Percentiles rank a stretch among this genome's conserved stretches.
phyloP scores from a whole-genome alignment of 768 basidiomycete genomes.

The Termitomyces sp. region DNA sequence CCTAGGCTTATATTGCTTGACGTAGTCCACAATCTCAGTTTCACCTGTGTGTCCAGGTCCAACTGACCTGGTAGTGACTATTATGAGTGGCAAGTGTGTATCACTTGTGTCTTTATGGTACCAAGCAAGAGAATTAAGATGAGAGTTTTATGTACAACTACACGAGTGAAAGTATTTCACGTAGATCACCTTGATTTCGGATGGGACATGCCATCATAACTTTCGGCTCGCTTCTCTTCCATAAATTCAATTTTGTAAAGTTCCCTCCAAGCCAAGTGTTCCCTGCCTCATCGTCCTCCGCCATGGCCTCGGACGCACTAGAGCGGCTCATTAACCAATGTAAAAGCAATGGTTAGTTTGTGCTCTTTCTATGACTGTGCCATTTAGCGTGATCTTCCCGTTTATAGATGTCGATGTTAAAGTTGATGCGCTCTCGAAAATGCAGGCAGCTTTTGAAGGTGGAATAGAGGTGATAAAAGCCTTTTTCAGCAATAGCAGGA shows the following conservation, averaged over 20 bases:
- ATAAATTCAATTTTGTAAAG: background rate
- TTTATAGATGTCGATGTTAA: constrained; percentile 70
- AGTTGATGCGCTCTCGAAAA: constrained; percentile 74
- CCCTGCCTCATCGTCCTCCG: constrained; percentile 12
- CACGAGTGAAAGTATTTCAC: too few relatives aligned
- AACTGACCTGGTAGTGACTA: background rate
- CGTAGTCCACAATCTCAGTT: background rate
- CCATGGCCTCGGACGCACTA: constrained; percentile 50
- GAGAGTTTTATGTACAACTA: too few relatives aligned
- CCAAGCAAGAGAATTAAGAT: background rate
- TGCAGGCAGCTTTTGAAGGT: constrained; percentile 70
- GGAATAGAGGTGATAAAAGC: constrained; percentile 52
- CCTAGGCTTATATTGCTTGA: background rate
- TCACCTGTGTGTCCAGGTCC: background rate
- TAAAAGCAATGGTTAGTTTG: constrained; percentile 53
- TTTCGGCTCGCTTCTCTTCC: constrained; percentile 1
- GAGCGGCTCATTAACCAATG: constrained; percentile 61
- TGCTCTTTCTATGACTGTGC: constrained; percentile 3
- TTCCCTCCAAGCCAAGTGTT: background rate
- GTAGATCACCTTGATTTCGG: background rate
- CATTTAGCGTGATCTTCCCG: constrained; percentile 6
- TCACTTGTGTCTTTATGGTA: background rate
- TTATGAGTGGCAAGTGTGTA: background rate
- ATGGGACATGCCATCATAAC: constrained; percentile 2
- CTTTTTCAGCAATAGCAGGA: background rate